Base-by-base conservation (phyloP, 352 stramenopile genomes). In the Globisporangium yorkense region DNA sequence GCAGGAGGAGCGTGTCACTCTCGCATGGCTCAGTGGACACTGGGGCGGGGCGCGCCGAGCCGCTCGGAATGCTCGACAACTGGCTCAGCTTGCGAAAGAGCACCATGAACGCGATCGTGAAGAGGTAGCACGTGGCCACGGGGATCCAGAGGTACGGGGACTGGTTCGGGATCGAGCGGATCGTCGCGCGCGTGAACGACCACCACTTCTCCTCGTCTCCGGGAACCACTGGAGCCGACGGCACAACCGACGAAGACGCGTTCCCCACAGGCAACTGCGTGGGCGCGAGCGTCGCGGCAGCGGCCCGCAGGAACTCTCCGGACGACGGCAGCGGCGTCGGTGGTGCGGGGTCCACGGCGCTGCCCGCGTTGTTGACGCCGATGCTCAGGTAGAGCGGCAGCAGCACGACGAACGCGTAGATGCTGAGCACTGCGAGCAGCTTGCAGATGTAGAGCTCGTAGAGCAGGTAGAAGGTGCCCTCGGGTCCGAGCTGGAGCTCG, bases 381-480 rank as follows among this genome's bases (percentile, higher is more conserved):
- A 92, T 72, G 27, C 65, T 66, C 9, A 94, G 54, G 52, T 94
- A 94, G 5, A 92, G 57, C 41, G 84, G 84, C 44, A 94, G 65
- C 18, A 94, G 59, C 47, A 87, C 65, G 16, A 89, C n/a, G 56
- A 88, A 51, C 5, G 84, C 84, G 56, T 87, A 80, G 29, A 75
- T 59, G 44, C 73, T 89, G 40, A 94, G 72, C 13, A 59, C 74
- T 2, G 72, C 68, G 41, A 94, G 61, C 16, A 92, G 71, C 37
- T 75, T 75, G 46, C 74, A 71, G 18, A 80, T 77, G 72, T 94
- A 94, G 47, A 89, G 66, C 60, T 92, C 78, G 59, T 89, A 94
- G 29, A 92, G 68, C 57, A 94, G 61, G 61, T 94, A 94, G 64
- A 92, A 94, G 6, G 84, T 87, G 44, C 79, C 80, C 58, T 94